A percentile compares a stretch with the other conserved stretches of the same genome.
Evolutionary conservation across 2,329 filamentous ascomycete genomes (phyloP).

Genomic region (Triangularia setosa): DNA sequence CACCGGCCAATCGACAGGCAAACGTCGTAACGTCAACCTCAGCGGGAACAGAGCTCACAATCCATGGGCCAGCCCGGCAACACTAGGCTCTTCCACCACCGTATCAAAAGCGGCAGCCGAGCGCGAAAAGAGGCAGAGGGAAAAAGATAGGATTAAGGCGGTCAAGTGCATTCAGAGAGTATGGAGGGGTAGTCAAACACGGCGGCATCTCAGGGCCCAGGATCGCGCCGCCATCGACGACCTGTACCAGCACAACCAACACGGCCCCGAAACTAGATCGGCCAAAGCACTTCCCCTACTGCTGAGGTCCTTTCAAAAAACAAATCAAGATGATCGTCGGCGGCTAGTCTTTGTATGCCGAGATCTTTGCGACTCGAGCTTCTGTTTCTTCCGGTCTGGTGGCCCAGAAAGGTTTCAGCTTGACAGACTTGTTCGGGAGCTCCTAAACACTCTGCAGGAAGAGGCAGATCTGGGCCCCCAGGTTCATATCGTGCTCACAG

Average conservation of each 20-base stretch:
- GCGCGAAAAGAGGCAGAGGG: conserved; percentile 72
- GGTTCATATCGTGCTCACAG: conserved; percentile 33
- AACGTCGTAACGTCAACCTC: conserved; percentile 84
- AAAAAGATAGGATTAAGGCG: conserved; percentile 73
- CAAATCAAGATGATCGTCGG: conserved; percentile 43
- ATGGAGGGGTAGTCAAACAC: conserved; percentile 71
- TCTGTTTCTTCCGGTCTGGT: conserved; percentile 34
- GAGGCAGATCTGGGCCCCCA: conserved; percentile 14
- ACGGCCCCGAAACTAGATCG: conserved; percentile 30
- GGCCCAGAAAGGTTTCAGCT: conserved; percentile 32
- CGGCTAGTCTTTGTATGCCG: conserved; percentile 44
- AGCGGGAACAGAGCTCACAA: conserved; percentile 73
- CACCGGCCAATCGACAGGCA: conserved; percentile 75
- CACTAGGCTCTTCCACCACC: conserved; percentile 67
- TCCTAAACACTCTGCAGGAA: conserved; percentile 35
- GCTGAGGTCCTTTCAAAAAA: conserved; percentile 46
- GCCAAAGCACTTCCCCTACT: conserved; percentile 44
- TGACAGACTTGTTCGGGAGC: conserved; percentile 33
- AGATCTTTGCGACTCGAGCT: conserved; percentile 39
- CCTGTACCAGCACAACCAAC: conserved; percentile 59
- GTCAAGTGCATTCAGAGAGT: conserved; percentile 69
- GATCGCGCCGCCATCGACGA: conserved; percentile 55
- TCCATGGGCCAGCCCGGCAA: conserved; percentile 58
- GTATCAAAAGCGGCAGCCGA: conserved; percentile 86
- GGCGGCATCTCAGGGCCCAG: conserved; percentile 21